phyloP scores from a whole-genome alignment of 768 basidiomycete species.

The Tremella yokohamensis region DNA sequence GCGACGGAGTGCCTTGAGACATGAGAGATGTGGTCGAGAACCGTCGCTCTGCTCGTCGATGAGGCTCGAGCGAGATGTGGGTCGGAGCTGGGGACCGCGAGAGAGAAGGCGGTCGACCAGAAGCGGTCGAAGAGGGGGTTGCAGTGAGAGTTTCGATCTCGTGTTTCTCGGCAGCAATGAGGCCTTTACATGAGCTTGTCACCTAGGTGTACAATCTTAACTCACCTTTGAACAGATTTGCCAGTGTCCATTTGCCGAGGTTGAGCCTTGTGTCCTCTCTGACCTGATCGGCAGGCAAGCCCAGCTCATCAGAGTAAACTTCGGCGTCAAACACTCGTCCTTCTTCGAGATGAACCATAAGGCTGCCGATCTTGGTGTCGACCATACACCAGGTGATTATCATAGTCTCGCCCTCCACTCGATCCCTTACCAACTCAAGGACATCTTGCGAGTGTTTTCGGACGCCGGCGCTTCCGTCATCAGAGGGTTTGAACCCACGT shows the following conservation, averaged over 20 bases:
- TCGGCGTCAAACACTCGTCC: constrained; percentile 83
- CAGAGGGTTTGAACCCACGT: constrained; percentile 16
- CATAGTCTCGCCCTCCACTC: constrained; percentile 92
- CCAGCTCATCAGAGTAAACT: constrained; percentile 88
- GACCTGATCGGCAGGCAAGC: constrained; percentile 62
- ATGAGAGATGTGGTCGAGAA: constrained; percentile 22
- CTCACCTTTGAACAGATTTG: constrained; percentile 70
- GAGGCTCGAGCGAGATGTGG: constrained; percentile 44
- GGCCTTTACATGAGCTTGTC: constrained; percentile 9
- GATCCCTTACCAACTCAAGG: constrained; percentile 77
- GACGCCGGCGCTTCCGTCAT: constrained; percentile 14
- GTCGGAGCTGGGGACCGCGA: constrained; percentile 37
- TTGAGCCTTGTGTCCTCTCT: constrained; percentile 81
- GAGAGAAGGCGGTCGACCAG: constrained; percentile 19
- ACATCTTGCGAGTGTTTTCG: constrained; percentile 57
- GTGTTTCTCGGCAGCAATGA: constrained; percentile 47
- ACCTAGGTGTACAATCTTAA: not conserved
- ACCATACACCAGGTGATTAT: constrained; percentile 78
- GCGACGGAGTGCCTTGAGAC: constrained; percentile 42
- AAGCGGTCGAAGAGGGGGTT: constrained; percentile 18
- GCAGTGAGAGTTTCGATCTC: constrained; percentile 21
- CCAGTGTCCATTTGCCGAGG: constrained; percentile 83
- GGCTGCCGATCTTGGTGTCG: constrained; percentile 82
- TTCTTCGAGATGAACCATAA: constrained; percentile 83
- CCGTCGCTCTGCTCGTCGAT: constrained; percentile 43